Conservation (phyloP, 495 filamentous ascomycete genomes). For the Lepraria neglecta region DNA sequence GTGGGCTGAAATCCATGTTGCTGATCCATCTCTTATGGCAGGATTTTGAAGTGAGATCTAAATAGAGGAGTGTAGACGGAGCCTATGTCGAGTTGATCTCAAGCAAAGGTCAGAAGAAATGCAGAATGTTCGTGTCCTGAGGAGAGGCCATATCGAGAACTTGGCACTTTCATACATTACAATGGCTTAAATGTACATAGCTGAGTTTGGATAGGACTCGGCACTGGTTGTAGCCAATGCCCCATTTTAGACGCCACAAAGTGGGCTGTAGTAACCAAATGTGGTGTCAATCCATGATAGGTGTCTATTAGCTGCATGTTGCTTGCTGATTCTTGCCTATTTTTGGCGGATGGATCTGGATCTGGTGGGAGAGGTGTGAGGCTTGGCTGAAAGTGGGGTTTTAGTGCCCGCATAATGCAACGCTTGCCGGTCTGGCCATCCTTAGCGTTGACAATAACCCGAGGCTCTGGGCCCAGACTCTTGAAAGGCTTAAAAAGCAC, state of each 20-base stretch:
- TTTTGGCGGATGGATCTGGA: background rate
- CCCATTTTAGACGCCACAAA: background rate
- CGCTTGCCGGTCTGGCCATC: background rate
- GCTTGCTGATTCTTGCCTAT: background rate
- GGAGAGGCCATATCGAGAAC: no score
- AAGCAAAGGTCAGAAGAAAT: background rate
- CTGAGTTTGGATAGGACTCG: background rate
- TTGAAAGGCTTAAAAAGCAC: background rate
- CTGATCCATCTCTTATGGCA: background rate
- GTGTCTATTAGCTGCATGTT: background rate
- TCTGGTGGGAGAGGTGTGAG: background rate
- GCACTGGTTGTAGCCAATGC: no score
- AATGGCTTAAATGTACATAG: background rate
- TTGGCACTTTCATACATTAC: no score
- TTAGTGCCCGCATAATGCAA: background rate
- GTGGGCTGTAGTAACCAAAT: background rate
- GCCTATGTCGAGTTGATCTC: background rate
- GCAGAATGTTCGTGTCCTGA: background rate
- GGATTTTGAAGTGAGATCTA: no score
- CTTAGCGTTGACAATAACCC: background rate
- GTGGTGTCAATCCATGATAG: background rate
- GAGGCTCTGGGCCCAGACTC: background rate
- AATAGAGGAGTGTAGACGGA: background rate
- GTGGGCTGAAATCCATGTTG: constrained; percentile 5
- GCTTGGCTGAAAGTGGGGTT: background rate